Conservation (phyloP, 805 yeast genomes). For the Candida khao-thaluensis region DNA sequence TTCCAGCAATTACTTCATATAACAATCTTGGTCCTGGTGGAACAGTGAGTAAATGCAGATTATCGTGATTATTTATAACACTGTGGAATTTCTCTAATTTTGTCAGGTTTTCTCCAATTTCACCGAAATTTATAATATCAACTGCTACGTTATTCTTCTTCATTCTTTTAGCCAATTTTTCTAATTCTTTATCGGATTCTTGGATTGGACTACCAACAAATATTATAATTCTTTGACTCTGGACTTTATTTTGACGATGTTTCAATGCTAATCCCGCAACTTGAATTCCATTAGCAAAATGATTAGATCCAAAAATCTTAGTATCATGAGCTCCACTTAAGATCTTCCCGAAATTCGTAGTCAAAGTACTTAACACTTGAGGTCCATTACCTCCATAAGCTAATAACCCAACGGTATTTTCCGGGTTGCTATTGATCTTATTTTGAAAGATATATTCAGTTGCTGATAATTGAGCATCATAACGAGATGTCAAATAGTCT, state of each 20-base stretch:
- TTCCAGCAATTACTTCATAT: slow-evolving; percentile 75
- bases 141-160: slow-evolving; percentile 90
- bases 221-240: slow-evolving; percentile 82
- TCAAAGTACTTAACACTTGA: slow-evolving; percentile 82
- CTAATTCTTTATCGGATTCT: slow-evolving; percentile 68
- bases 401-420: slow-evolving; percentile 87
- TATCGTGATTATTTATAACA: slow-evolving; percentile 71
- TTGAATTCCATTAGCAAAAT: slow-evolving; percentile 81
- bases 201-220: slow-evolving; percentile 86
- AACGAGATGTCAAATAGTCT: slow-evolving; percentile 84
- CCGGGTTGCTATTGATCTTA: slow-evolving; percentile 87
- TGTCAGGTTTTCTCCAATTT: slow-evolving; percentile 71
- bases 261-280: slow-evolving; percentile 89
- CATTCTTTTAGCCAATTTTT: slow-evolving; percentile 84
- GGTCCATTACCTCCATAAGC: slow-evolving; percentile 85
- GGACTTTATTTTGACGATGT: slow-evolving; percentile 93
- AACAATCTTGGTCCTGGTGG: slow-evolving; percentile 86
- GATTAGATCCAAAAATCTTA: slow-evolving; percentile 62
- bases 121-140: slow-evolving; percentile 91
- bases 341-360: slow-evolving; percentile 83
- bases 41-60: slow-evolving; percentile 78
- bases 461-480: slow-evolving; percentile 89
- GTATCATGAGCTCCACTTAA: slow-evolving; percentile 81
- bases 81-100: slow-evolving; percentile 78
- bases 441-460: slow-evolving; percentile 83